These are phyloP conservation scores for Microdochium nivale DNA, from an alignment of 2,329 filamentous ascomycete species.

Conservation along the genomic window DNA sequence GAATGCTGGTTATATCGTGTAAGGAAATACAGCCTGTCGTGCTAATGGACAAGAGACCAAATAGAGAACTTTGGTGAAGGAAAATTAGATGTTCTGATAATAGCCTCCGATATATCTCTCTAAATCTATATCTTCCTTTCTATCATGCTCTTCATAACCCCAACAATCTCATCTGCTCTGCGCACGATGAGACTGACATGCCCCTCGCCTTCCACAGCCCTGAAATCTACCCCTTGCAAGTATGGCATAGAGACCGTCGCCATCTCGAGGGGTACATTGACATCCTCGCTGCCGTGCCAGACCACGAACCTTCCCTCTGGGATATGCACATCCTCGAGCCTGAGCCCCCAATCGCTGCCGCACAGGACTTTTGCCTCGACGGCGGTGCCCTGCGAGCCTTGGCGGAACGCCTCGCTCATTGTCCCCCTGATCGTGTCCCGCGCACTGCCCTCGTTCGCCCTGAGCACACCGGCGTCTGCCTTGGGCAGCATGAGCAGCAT, in stretches of 20 bases:
- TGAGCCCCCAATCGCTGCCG: constrained; percentile 9
- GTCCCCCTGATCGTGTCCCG: neutral
- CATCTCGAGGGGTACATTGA: constrained; percentile 3
- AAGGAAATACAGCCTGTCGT: no score
- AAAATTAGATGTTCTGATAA: no score
- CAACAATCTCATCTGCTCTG: neutral
- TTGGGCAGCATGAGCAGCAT: neutral
- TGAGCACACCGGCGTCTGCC: constrained; percentile 4
- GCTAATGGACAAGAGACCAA: no score
- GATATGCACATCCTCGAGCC: constrained; percentile 3
- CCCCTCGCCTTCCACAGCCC: neutral
- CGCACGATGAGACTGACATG: neutral
- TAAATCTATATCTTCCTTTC: neutral
- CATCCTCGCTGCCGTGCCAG: constrained; percentile 4
- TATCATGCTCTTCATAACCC: neutral
- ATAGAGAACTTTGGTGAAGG: no score
- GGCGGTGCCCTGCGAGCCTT: neutral
- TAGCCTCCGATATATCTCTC: no score
- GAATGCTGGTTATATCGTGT: no score
- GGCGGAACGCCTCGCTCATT: neutral
- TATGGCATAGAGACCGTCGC: neutral
- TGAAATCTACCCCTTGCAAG: neutral
- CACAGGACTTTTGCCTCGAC: constrained; percentile 3
- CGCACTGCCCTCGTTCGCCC: neutral
- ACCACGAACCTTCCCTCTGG: constrained; percentile 1